A percentile compares a stretch with the other conserved stretches of the same genome.
These are phyloP conservation scores for Corinectria fuckeliana DNA, from an alignment of 2,329 filamentous ascomycete genomes.

Conservation along the genomic window DNA sequence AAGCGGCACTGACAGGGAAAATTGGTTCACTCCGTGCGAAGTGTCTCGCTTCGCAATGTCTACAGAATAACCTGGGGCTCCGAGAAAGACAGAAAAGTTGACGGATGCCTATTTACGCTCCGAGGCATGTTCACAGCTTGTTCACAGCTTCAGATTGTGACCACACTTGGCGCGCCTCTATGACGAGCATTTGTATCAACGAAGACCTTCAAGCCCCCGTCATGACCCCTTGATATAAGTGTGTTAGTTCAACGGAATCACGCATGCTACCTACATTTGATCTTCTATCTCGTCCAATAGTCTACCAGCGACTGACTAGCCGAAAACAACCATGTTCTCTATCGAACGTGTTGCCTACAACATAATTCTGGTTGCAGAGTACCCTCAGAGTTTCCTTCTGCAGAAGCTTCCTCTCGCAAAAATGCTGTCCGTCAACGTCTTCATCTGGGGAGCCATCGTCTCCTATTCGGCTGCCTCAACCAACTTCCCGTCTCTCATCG, in stretches of 20 bases:
- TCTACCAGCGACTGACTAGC: no score
- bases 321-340: background rate
- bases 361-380: conserved; percentile 53
- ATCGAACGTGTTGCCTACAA: conserved; percentile 31
- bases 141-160: background rate
- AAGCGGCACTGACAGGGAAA: no score
- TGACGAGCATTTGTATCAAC: background rate
- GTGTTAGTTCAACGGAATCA: background rate
- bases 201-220: background rate
- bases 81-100: background rate
- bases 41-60: no score
- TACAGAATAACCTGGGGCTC: background rate
- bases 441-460: conserved; percentile 51
- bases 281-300: no score
- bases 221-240: background rate
- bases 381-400: conserved; percentile 53
- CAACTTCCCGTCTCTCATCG: conserved; percentile 48
- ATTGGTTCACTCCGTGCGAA: no score
- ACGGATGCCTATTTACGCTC: background rate
- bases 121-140: background rate
- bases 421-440: conserved; percentile 50
- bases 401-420: conserved; percentile 54
- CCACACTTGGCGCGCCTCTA: background rate
- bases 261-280: background rate
- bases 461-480: conserved; percentile 43